Base-by-base conservation (phyloP, 192 early-diverging fungal species). In the Kappamyces sp. region DNA sequence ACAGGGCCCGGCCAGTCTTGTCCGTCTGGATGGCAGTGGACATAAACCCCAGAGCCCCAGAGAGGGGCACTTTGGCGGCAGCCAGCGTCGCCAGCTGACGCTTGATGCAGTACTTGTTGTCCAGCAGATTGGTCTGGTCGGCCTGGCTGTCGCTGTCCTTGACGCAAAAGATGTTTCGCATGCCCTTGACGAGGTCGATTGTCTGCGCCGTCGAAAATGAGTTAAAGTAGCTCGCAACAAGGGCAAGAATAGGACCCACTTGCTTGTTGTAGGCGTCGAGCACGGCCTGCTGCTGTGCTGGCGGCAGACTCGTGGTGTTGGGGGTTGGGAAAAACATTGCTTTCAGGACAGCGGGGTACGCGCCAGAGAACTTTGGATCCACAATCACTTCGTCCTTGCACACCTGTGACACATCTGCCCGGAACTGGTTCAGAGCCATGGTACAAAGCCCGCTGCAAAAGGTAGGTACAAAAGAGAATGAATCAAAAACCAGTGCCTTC, bases 391-490 rank as follows among this genome's bases (percentile, higher is more conserved):
- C 55, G n/a, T 57, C 33, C 13, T 36, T 40, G 38, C 55, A 57
- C 13, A 57, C 55, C 9, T 23, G 31, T 7, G 13, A 40, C 32
- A 57, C 55, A 57, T 57, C 38, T 23, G 41, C 55, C 36, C 47
- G 36, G 6, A 57, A 44, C 10, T 31, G 32, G n/a, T 57, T 23
- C 32, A 57, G 5, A 57, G 36, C 55, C 3, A n/a, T 41, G 33
- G 55, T 57, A 32, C 55, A 57, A n/a, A 23, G 32, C n/a, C 6
- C 23, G 32, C 55, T 40, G 38, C 55, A 57, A 10, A 57, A 3
- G 7, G 55, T 57, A 31, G 55, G 55, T 5, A 57, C 8, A 35
- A 57, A 57, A 40, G 41, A 44, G 55, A 57, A 57, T 57, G 55
- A 57, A 15, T 57, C 23, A 6, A 57, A 40, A 57, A 57, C 32